These are phyloP conservation scores for Cercospora sp. DNA, from an alignment of 2,329 filamentous ascomycete species.

Conservation along the genomic window DNA sequence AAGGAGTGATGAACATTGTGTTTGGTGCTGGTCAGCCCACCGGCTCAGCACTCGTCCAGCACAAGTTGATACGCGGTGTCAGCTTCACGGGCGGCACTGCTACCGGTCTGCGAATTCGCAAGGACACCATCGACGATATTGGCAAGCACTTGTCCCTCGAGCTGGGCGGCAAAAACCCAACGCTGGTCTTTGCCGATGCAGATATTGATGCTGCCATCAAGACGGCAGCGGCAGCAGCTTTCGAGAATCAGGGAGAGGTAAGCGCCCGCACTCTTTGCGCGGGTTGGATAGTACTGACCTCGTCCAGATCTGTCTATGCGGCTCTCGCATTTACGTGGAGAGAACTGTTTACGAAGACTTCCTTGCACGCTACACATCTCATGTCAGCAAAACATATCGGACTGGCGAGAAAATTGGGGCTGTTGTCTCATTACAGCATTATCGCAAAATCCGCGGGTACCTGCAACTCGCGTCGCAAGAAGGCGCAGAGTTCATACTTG, in stretches of 20 bases:
- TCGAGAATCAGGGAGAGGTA: constrained; percentile 22
- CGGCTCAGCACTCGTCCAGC: constrained; percentile 32
- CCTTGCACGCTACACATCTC: constrained; percentile 1
- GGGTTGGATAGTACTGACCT: neutral
- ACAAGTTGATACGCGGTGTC: constrained; percentile 54
- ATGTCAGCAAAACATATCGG: constrained; percentile 11
- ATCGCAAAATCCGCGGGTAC: constrained; percentile 17
- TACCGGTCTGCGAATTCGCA: constrained; percentile 47
- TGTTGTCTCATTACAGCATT: constrained; percentile 16
- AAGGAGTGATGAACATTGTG: constrained; percentile 46
- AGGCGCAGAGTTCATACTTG: constrained; percentile 13
- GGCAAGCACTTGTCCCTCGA: constrained; percentile 52
- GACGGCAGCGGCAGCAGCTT: constrained; percentile 15
- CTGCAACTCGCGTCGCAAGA: constrained; percentile 13
- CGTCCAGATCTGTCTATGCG: constrained; percentile 16
- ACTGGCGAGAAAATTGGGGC: constrained; percentile 8
- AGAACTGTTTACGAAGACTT: constrained; percentile 14
- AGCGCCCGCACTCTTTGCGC: neutral
- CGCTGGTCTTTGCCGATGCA: constrained; percentile 49
- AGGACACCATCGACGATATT: constrained; percentile 38
- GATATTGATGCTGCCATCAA: constrained; percentile 42
- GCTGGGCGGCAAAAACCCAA: constrained; percentile 51
- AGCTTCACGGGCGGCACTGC: constrained; percentile 50
- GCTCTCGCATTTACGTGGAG: constrained; percentile 19
- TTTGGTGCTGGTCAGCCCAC: constrained; percentile 45